Base-by-base conservation (phyloP, 768 basidiomycete species). In the Boletus reticuloceps region DNA sequence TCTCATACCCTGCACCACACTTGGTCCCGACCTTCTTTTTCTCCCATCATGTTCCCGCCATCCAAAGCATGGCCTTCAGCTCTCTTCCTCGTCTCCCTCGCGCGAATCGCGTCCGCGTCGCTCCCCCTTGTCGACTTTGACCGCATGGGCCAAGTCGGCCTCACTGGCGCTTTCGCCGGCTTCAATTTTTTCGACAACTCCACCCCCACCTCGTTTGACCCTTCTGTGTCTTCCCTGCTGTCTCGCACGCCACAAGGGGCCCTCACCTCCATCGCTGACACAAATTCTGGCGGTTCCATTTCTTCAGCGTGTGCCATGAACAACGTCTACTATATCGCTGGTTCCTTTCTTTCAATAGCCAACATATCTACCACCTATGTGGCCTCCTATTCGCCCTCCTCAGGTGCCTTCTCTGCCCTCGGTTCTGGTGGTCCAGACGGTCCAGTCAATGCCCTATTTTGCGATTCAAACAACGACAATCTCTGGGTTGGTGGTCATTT, bases 131-230 rank as follows among this genome's bases (percentile, higher is more conserved):
- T 89, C 63, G 88, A 90, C 71, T 88, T 85, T 64, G 74, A 78
- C 63, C 86, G 88, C 50, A 95, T 99, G 91, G 96, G 96, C 59
- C 86, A 80, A 51, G 94, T 98, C 47, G 94, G 86, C 53, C 79
- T 98, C 40, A 85, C 87, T 27, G 96, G 96, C 54, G 79, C 89
- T 34, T 99, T 98, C 67, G 82, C 88, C 22, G 96, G 94, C 43
- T 76, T 99, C 58, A 88, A 88, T 66, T 66, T 94, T 54, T 86
- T 88, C 78, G 75, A 83, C 66, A 82, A 74, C 56, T 81, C 75
- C 54, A 70, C 82, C 32, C 63, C 80, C 46, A 66, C 81, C 61
- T 66, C 83, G 34, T 86, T 89, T 69, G 85, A 94, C 71, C 77
- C 90, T 27, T 76, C 86, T 2, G 79, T 83, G 45, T 82, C 90